Conservation (phyloP, 2,329 filamentous ascomycete genomes). For the Fusarium phyllophilum region DNA sequence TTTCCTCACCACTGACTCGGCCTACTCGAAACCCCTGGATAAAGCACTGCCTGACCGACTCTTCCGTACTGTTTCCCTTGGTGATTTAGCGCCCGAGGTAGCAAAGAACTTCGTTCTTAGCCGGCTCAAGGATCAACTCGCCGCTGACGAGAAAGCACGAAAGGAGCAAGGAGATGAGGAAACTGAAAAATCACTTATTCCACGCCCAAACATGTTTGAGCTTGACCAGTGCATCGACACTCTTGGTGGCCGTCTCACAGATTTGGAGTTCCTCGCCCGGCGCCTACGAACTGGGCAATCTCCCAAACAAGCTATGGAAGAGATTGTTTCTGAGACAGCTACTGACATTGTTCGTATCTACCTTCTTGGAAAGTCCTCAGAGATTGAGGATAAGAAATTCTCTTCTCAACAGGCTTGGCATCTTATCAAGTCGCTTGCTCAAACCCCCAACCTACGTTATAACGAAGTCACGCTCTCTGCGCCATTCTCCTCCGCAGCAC, state of each 20-base stretch:
- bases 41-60: conserved; percentile 91
- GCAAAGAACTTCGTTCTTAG: conserved; percentile 91
- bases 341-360: conserved; percentile 95
- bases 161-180: conserved; percentile 41
- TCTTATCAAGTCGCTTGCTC: conserved; percentile 80
- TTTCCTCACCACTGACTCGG: conserved; percentile 89
- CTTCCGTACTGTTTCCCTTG: conserved; percentile 85
- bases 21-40: conserved; percentile 86
- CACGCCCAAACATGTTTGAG: conserved; percentile 66
- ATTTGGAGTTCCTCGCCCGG: conserved; percentile 93
- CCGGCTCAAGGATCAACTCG: conserved; percentile 69
- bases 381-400: conserved; percentile 70
- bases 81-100: conserved; percentile 85
- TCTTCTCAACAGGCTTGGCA: conserved; percentile 90
- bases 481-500: conserved; percentile 67
- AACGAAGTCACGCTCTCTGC: conserved; percentile 84
- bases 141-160: conserved; percentile 40
- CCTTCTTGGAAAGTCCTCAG: conserved; percentile 70
- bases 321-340: conserved; percentile 89
- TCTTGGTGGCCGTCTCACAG: conserved; percentile 91
- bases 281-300: conserved; percentile 88
- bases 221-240: conserved; percentile 84
- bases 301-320: conserved; percentile 81
- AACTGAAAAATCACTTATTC: conserved; percentile 34
- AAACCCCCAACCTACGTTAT: conserved; percentile 77